These are phyloP conservation scores for Colletotrichum limetticola DNA, from an alignment of 2,329 filamentous ascomycete species.

Conservation along the genomic window DNA sequence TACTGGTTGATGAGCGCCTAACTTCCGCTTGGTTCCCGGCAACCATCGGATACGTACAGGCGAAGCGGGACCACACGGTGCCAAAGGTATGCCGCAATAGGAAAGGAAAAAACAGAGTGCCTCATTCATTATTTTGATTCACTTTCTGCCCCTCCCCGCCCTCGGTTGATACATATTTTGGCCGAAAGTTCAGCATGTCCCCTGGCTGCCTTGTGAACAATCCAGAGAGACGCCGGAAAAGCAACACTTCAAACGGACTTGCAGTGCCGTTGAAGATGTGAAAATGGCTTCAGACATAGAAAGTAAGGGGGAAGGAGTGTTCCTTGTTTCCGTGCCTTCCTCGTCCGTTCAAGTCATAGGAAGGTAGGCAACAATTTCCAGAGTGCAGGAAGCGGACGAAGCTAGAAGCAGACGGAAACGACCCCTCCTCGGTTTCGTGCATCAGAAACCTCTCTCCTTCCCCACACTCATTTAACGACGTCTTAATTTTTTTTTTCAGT, in stretches of 20 bases:
- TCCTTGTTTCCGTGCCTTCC: neutral
- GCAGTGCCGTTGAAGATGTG: neutral
- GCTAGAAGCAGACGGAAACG: constrained; percentile 29
- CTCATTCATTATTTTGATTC: constrained; percentile 24
- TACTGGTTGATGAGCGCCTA: neutral
- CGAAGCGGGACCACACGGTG: constrained; percentile 3
- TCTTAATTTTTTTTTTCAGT: neutral
- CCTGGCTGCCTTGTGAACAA: too few relatives aligned
- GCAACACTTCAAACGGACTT: neutral
- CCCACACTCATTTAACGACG: constrained; percentile 35
- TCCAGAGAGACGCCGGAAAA: neutral
- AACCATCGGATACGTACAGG: neutral
- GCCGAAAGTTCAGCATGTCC: neutral
- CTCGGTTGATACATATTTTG: neutral
- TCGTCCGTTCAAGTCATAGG: neutral
- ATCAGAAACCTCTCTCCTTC: constrained; percentile 24
- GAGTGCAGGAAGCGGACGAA: neutral
- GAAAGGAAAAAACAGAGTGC: constrained; percentile 31
- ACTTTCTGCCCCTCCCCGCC: constrained; percentile 1
- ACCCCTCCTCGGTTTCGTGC: constrained; percentile 27
- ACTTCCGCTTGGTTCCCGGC: neutral
- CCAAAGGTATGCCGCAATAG: constrained; percentile 20
- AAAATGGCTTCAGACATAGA: neutral
- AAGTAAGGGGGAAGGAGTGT: neutral
- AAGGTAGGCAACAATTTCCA: neutral